Percentiles rank a stretch among this genome's conserved stretches.
These are phyloP conservation scores for Clitopilus passeckerianus DNA, from an alignment of 768 basidiomycete species.

Conservation along the genomic window DNA sequence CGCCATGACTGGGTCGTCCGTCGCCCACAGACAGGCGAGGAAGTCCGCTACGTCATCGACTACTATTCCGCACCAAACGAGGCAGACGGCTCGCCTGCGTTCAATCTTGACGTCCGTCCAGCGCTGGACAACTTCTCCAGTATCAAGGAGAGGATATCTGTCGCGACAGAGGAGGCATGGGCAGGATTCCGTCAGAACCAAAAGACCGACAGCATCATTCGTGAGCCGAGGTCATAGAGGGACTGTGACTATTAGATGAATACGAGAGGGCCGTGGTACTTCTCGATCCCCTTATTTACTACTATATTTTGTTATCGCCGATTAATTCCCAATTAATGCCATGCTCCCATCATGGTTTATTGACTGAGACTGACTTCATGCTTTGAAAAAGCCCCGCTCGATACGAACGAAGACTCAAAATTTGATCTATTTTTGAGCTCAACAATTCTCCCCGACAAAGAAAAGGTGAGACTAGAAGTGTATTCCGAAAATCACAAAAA, in stretches of 20 bases:
- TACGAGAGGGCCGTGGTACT: not conserved
- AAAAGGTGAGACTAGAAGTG: too few relatives aligned
- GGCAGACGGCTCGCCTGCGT: conserved; percentile 89
- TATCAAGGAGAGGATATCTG: conserved; percentile 65
- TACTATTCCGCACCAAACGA: conserved; percentile 94
- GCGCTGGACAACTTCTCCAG: conserved; percentile 85
- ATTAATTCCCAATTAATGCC: too few relatives aligned
- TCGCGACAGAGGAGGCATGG: conserved; percentile 71
- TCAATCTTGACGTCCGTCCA: conserved; percentile 92
- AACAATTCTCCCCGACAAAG: too few relatives aligned
- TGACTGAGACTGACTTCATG: too few relatives aligned
- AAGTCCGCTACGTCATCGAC: conserved; percentile 96
- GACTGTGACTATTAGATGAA: not conserved
- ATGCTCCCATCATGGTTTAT: too few relatives aligned
- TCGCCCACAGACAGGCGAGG: conserved; percentile 70
- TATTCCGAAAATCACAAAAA: too few relatives aligned
- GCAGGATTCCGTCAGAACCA: conserved; percentile 31
- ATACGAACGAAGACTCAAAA: too few relatives aligned
- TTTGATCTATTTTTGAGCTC: too few relatives aligned
- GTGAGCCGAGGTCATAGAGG: conserved; percentile 9
- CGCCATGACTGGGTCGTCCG: conserved; percentile 97
- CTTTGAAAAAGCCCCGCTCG: too few relatives aligned
- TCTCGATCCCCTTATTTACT: not conserved
- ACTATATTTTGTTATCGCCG: not conserved
- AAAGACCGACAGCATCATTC: conserved; percentile 14